phyloP scores from a whole-genome alignment of 257 asterid genomes.

The Ophiorrhiza pumila region DNA sequence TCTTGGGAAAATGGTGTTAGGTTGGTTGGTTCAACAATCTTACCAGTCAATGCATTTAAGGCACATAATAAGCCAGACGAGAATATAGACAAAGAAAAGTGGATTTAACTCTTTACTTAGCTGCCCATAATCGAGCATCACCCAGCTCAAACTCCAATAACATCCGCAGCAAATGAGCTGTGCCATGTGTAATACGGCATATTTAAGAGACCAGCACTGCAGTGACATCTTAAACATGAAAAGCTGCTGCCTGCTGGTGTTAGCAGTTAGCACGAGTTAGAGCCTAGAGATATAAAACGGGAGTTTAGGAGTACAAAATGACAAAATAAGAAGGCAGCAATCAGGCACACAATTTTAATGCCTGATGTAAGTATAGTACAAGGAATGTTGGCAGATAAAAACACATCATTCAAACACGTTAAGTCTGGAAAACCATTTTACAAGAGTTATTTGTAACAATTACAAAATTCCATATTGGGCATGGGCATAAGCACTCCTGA shows the following conservation, averaged over 20 bases:
- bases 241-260: too few relatives aligned
- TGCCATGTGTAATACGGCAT: slow-evolving; percentile 5
- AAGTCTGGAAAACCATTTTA: too few relatives aligned
- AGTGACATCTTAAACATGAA: neutral
- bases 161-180: neutral
- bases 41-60: neutral
- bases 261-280: too few relatives aligned
- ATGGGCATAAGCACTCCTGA: too few relatives aligned
- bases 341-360: neutral
- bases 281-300: neutral
- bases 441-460: too few relatives aligned
- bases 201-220: neutral
- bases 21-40: neutral
- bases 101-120: neutral
- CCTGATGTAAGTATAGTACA: too few relatives aligned
- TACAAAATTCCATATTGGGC: neutral
- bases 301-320: neutral
- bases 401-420: too few relatives aligned
- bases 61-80: neutral
- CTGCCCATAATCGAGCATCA: neutral
- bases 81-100: neutral
- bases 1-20: neutral
- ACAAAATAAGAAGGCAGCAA: neutral
- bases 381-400: too few relatives aligned
- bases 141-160: neutral